A percentile compares a stretch with the other conserved stretches of the same genome.
Conservation (phyloP, 257 asterid species). For the Nicotiana attenuata region DNA sequence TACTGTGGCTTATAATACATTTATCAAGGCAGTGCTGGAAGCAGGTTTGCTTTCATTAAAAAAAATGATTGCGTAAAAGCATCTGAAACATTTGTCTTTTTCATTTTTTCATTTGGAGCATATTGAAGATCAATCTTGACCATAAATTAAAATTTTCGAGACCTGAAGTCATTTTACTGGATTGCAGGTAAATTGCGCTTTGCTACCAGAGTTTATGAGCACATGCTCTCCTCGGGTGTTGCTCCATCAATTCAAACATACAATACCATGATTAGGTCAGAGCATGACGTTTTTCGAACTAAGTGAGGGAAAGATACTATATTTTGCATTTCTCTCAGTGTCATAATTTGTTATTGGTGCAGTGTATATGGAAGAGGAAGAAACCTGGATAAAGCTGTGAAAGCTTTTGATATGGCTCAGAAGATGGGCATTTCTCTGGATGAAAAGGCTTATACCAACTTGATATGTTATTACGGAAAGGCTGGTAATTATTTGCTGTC, state of each 20-base stretch:
- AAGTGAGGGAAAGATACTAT: background rate
- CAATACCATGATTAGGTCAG: slow-evolving; percentile 91
- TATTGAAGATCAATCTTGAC: slow-evolving; percentile 18
- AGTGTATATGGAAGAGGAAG: slow-evolving; percentile 87
- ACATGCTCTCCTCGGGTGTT: slow-evolving; percentile 54
- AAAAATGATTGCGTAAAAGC: slow-evolving; percentile 7
- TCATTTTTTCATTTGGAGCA: background rate
- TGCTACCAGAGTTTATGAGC: slow-evolving; percentile 67
- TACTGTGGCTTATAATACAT: slow-evolving; percentile 91
- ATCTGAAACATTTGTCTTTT: background rate
- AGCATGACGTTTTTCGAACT: background rate
- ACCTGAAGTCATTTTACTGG: background rate
- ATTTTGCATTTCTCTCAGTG: background rate
- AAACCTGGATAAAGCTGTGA: slow-evolving; percentile 65
- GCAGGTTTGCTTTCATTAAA: slow-evolving; percentile 47
- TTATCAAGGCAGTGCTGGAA: slow-evolving; percentile 78
- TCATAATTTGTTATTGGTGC: slow-evolving; percentile 24
- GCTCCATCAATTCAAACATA: slow-evolving; percentile 79
- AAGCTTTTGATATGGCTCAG: slow-evolving; percentile 60
- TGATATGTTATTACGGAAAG: slow-evolving; percentile 83
- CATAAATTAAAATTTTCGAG: background rate
- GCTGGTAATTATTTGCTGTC: slow-evolving; percentile 44
- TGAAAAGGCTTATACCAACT: slow-evolving; percentile 81
- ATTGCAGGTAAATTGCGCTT: slow-evolving; percentile 67
- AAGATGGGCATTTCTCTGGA: slow-evolving; percentile 58